These are phyloP conservation scores for Mayamaea pseudoterrestris DNA, from an alignment of 108 stramenopile species.

Conservation along the genomic window DNA sequence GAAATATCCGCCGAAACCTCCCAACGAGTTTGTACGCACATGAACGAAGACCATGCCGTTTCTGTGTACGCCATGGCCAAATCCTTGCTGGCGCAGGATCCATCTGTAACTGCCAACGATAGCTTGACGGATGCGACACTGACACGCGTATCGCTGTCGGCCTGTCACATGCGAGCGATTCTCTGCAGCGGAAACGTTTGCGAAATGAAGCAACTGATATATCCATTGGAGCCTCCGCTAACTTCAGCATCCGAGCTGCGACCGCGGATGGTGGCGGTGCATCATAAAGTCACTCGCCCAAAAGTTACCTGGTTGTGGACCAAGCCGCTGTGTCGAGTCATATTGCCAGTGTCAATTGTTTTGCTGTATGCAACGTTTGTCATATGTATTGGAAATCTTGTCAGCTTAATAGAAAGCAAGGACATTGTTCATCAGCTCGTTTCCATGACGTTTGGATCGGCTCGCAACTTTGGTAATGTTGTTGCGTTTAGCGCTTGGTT, in stretches of 20 bases:
- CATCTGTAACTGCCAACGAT: neutral
- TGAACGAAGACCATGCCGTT: constrained; percentile 10
- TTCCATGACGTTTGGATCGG: too few relatives aligned
- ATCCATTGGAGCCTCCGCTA: constrained; percentile 16
- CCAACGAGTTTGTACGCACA: constrained; percentile 8
- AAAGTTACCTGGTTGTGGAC: constrained; percentile 20
- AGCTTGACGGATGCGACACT: constrained; percentile 14
- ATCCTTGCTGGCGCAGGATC: neutral
- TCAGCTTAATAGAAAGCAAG: neutral
- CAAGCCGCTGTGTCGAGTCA: constrained; percentile 18
- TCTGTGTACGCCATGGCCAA: constrained; percentile 13
- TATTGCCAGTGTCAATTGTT: constrained; percentile 13
- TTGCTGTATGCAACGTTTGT: constrained; percentile 10
- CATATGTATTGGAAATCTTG: constrained; percentile 13
- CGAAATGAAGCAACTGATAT: constrained; percentile 10
- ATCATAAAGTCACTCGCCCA: constrained; percentile 16
- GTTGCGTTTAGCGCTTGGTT: constrained; percentile 11
- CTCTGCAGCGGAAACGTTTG: constrained; percentile 22
- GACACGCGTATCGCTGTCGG: constrained; percentile 8
- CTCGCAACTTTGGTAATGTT: constrained; percentile 5
- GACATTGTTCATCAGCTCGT: too few relatives aligned
- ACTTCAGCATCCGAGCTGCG: constrained; percentile 2
- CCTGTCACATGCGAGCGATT: constrained; percentile 14
- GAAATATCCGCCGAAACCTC: constrained; percentile 12
- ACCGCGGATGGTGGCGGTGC: constrained; percentile 7